These are phyloP conservation scores for Pseudocercospora crystallina DNA, from an alignment of 2,329 filamentous ascomycete species.

Conservation along the genomic window DNA sequence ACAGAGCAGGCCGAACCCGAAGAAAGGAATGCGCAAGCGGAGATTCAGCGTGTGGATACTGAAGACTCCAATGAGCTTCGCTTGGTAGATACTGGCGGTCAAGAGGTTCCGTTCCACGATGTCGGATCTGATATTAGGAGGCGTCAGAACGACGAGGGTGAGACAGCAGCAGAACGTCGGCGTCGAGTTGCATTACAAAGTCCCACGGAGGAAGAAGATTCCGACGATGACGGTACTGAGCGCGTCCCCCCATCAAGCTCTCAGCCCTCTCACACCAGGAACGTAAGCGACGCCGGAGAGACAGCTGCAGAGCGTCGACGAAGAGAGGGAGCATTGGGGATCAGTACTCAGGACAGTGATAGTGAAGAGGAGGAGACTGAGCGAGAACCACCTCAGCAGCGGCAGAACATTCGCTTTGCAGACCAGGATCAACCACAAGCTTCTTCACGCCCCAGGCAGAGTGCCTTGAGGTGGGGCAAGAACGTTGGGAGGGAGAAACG, in stretches of 20 bases:
- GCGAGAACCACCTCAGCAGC: constrained; percentile 14
- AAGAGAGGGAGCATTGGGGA: constrained; percentile 71
- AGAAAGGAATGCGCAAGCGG: constrained; percentile 19
- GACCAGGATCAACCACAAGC: constrained; percentile 17
- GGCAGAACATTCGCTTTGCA: constrained; percentile 30
- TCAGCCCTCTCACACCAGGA: constrained; percentile 17
- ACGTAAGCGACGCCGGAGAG: constrained; percentile 53
- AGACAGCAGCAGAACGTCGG: constrained; percentile 45
- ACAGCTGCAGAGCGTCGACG: constrained; percentile 73
- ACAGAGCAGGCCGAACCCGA: constrained; percentile 23
- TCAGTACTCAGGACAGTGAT: constrained; percentile 48
- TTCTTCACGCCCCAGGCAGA: constrained; percentile 22
- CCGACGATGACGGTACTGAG: constrained; percentile 41
- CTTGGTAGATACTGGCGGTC: constrained; percentile 46
- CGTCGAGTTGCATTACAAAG: constrained; percentile 39
- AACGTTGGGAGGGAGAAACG: constrained; percentile 23
- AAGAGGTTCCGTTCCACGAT: constrained; percentile 50
- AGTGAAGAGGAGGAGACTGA: constrained; percentile 49
- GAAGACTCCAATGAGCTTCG: constrained; percentile 44
- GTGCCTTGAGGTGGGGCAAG: constrained; percentile 32
- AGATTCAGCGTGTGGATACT: constrained; percentile 39
- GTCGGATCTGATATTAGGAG: constrained; percentile 35
- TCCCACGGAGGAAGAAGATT: constrained; percentile 33
- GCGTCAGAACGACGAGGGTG: constrained; percentile 21
- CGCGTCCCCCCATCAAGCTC: constrained; percentile 33